Conservation (phyloP, 1,139 yeast species). For the Diutina catenulata region DNA sequence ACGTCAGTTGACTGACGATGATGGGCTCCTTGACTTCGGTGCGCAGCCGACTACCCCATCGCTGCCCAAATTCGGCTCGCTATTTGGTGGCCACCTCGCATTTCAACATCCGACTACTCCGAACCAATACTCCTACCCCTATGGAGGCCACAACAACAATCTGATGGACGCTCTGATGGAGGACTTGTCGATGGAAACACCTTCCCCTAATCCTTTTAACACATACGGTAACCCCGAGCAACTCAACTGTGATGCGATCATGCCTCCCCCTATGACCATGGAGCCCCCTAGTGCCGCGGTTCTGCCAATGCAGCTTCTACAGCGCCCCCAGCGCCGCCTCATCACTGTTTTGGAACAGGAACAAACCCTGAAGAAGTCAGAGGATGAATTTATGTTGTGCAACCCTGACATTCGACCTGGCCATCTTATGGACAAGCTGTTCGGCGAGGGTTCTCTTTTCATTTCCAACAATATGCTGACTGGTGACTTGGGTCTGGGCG, state of each 20-base stretch:
- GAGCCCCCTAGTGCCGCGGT: not conserved
- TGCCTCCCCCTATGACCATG: not conserved
- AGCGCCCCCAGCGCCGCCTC: not conserved
- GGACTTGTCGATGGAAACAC: not conserved
- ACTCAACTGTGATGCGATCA: not conserved
- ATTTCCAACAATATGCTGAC: not conserved
- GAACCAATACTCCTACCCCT: not conserved
- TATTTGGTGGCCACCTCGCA: not conserved
- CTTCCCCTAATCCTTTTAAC: conserved; percentile 1
- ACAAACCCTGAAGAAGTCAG: not conserved
- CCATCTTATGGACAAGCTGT: conserved; percentile 1
- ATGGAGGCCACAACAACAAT: not conserved
- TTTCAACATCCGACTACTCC: not conserved
- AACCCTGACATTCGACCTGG: conserved; percentile 5
- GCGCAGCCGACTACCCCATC: not conserved
- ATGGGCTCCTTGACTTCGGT: not conserved
- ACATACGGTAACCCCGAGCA: conserved; percentile 4
- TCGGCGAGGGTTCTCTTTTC: not conserved
- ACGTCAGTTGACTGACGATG: conserved; percentile 1
- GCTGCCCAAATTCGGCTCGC: too few relatives aligned
- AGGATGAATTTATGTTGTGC: conserved; percentile 4
- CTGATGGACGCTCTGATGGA: conserved; percentile 3
- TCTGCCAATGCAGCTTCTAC: conserved; percentile 3
- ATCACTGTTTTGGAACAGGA: conserved; percentile 3
- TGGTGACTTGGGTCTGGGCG: not conserved